A percentile compares a stretch with the other conserved stretches of the same genome.
Conservation (phyloP, 352 stramenopile species). For the Saprolegnia parasitica region DNA sequence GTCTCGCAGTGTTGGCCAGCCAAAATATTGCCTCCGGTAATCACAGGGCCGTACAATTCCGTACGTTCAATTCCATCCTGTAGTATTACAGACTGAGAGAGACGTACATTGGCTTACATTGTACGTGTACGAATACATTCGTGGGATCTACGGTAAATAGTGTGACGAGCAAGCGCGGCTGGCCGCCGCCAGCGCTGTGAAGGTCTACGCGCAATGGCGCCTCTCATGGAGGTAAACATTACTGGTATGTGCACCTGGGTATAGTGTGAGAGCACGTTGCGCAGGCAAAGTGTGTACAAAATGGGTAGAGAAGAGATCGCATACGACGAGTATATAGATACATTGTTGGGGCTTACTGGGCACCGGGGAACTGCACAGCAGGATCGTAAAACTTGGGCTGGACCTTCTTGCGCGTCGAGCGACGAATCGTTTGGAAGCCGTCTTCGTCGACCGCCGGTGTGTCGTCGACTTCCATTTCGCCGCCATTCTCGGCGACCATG, state of each 20-base stretch:
- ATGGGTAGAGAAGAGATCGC: not conserved
- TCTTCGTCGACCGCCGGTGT: conserved; percentile 56
- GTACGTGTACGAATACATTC: not conserved
- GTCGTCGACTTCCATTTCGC: conserved; percentile 28
- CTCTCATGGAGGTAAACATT: too few species aligned
- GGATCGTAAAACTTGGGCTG: conserved; percentile 74
- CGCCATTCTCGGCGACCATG: conserved; percentile 37
- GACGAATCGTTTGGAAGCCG: conserved; percentile 67
- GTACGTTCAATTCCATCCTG: not conserved
- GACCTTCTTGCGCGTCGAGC: conserved; percentile 58
- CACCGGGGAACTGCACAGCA: conserved; percentile 65
- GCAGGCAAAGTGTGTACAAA: not conserved
- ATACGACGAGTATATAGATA: conserved; percentile 22
- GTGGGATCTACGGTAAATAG: not conserved
- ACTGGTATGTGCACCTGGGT: too few species aligned
- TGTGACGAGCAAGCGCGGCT: not conserved
- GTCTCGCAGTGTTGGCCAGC: conserved; percentile 17
- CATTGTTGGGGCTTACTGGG: conserved; percentile 40
- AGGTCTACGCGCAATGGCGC: too few species aligned
- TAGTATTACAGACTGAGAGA: not conserved
- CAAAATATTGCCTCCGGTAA: conserved; percentile 15
- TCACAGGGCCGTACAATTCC: not conserved
- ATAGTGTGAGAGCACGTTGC: too few species aligned
- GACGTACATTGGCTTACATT: not conserved
- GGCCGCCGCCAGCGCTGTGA: too few species aligned